These are phyloP conservation scores for Aspergillus sp. DNA, from an alignment of 2,329 filamentous ascomycete genomes.

Conservation along the genomic window DNA sequence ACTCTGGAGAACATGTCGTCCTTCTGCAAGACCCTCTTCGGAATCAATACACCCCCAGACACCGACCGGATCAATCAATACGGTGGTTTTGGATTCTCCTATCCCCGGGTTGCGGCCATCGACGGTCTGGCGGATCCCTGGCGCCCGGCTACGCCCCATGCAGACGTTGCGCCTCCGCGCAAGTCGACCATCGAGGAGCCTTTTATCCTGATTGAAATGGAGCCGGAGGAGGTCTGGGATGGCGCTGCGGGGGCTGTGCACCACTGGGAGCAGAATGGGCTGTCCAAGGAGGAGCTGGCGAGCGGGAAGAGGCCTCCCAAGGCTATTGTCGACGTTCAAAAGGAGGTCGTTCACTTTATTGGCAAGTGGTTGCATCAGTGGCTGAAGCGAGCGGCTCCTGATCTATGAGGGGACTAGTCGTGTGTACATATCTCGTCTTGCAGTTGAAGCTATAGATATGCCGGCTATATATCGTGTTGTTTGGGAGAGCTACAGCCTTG, in stretches of 20 bases:
- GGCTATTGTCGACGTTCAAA: constrained; percentile 55
- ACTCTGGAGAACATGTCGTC: constrained; percentile 61
- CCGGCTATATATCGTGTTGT: no score
- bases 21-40: constrained; percentile 67
- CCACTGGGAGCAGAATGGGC: constrained; percentile 55
- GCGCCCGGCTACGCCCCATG: constrained; percentile 70
- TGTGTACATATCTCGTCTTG: not conserved
- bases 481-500: no score
- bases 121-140: constrained; percentile 79
- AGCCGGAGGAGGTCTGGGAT: constrained; percentile 19
- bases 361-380: constrained; percentile 58
- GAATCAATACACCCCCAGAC: constrained; percentile 63
- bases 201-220: constrained; percentile 61
- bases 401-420: not conserved
- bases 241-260: constrained; percentile 63
- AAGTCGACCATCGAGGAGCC: constrained; percentile 64
- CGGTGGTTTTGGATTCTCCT: constrained; percentile 69
- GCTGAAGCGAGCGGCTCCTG: not conserved
- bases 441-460: no score
- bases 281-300: constrained; percentile 16
- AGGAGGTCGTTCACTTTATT: constrained; percentile 60
- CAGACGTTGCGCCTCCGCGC: constrained; percentile 57
- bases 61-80: constrained; percentile 70
- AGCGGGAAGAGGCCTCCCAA: constrained; percentile 56
- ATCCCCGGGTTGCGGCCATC: constrained; percentile 71